Base-by-base conservation (phyloP, 2,329 filamentous ascomycete species). In the Erysiphe pulchra region DNA sequence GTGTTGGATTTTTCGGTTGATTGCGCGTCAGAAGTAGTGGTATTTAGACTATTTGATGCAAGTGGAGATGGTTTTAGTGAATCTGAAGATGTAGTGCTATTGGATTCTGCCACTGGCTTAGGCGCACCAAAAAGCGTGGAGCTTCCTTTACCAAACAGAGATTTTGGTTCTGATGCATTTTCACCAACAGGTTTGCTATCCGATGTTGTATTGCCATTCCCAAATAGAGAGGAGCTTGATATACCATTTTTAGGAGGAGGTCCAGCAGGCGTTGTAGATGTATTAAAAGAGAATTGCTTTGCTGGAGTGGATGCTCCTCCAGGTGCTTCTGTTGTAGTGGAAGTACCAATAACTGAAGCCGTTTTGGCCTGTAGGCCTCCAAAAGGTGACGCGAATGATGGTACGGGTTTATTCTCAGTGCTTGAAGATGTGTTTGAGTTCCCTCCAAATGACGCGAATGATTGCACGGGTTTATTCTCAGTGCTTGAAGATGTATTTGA, bases 201-300 rank as follows among this genome's bases (percentile, higher is more conserved):
- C 32, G 9, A 14, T 38, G 49, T 43, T 16, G 41, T n/a, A 30
- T 40, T 46, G 30, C n/a, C 36, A 39, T 44, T 24, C 10, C 48
- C 49, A 46, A 55, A 55, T n/a, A 54, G 33, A 17, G 46, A 50
- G 44, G 40, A 38, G 17, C 49, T 42, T 33, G 47, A 24, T 20
- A 50, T 50, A 28, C 47, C 47, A 39, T 51, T 53, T 46, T 53
- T 47, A 36, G 56, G 57, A 36, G 56, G 56, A 38, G 54, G 55
- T 16, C 57, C 57, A 39, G 56, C 55, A 32, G 57, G 57, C n/a
- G 57, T 59, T 17, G 54, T 57, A 17, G 55, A 56, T n/a, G 38
- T 48, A 28, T 38, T 50, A 37, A 50, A 51, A 32, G 48, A 49
- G 14, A 50, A 41, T 42, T 49, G 45, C 37, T 50, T 50, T 10